Percentiles rank a stretch among this genome's conserved stretches.
These are phyloP conservation scores for Aspergillus novoparasiticus DNA, from an alignment of 2,329 filamentous ascomycete species.

Conservation along the genomic window DNA sequence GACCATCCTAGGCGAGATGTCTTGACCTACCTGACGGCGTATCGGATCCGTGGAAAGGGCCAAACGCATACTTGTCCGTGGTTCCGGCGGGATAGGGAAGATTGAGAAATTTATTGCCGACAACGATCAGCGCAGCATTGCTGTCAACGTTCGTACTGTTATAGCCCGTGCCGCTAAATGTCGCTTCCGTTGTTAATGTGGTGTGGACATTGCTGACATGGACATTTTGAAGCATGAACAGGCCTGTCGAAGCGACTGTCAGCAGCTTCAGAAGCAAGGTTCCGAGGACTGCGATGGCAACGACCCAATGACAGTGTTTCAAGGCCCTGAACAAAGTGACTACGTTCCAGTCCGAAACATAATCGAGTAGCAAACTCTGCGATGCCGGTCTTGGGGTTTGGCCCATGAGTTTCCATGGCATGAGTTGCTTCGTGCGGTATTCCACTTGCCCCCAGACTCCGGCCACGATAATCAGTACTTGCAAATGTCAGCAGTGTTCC, in stretches of 20 bases:
- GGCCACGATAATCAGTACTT: slow-evolving; percentile 10
- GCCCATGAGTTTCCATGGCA: slow-evolving; percentile 12
- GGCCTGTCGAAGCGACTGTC: slow-evolving; percentile 14
- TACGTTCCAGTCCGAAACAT: slow-evolving; percentile 16
- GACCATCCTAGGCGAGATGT: too few relatives aligned
- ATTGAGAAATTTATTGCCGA: background rate
- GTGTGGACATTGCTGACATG: background rate
- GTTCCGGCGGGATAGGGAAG: slow-evolving; percentile 8
- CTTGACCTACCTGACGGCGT: background rate
- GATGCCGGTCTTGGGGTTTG: background rate
- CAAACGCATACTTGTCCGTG: slow-evolving; percentile 14
- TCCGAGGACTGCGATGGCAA: slow-evolving; percentile 5
- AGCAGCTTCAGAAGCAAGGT: slow-evolving; percentile 11
- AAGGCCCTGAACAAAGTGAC: slow-evolving; percentile 2
- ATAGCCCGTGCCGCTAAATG: slow-evolving; percentile 3
- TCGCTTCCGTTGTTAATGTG: background rate
- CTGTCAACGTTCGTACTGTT: background rate
- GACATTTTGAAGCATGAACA: slow-evolving; percentile 12
- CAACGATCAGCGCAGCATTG: slow-evolving; percentile 4
- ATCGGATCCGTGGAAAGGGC: slow-evolving; percentile 4
- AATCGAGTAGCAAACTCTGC: slow-evolving; percentile 12
- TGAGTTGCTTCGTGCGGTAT: slow-evolving; percentile 15
- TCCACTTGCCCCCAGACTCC: slow-evolving; percentile 14
- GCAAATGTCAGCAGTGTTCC: background rate
- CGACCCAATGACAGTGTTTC: background rate